Base-by-base conservation (phyloP, 108 stramenopile genomes). In the Fistulifera pelliculosa region DNA sequence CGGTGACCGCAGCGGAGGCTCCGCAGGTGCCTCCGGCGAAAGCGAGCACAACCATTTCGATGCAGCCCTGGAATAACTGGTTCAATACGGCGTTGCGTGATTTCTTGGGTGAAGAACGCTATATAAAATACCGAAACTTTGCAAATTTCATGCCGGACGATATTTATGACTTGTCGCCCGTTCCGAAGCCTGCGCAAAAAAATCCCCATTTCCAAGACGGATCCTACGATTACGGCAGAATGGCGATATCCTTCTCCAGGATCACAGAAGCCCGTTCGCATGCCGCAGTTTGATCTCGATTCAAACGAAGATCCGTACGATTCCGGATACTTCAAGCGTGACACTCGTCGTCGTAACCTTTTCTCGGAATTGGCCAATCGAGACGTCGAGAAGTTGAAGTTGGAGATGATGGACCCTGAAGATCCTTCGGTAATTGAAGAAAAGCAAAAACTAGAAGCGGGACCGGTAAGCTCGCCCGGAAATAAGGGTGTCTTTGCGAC, bases 1-100 rank as follows among this genome's bases (percentile, higher is more conserved):
- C 80, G 18, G 70, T 77, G 10, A 44, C 59, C 21, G 54, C 27
- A 8, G 70, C 65, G 23, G 80, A 77, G 55, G 75, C 79, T 41
- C 67, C 69, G 16, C 27, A n/a, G 39, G 62, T 79, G 17, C 50
- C 60, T 31, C 73, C 73, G n/a, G 60, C 69, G 17, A 49, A 51
- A 23, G 68, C 68, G 51, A 65, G 68, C 10, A 62, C 82, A 16
- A 78, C 76, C 47, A 64, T 66, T 27, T 70, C 83, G 60, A 74
- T 84, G 82, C 82, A 87, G 82, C 91, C 91, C 15, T 93, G 91
- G 91, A 74, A 69, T 49, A 87, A 87, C 28, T 93, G 87, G 87
- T 56, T 88, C 62, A 59, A 71, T 27, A 74, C 74, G 42, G 61
- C 77, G 47, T 58, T 88, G 31, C 50, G 63, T 28, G 77, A 81